phyloP scores from a whole-genome alignment of 345 rosid genomes.

The Hirschfeldia incana region DNA sequence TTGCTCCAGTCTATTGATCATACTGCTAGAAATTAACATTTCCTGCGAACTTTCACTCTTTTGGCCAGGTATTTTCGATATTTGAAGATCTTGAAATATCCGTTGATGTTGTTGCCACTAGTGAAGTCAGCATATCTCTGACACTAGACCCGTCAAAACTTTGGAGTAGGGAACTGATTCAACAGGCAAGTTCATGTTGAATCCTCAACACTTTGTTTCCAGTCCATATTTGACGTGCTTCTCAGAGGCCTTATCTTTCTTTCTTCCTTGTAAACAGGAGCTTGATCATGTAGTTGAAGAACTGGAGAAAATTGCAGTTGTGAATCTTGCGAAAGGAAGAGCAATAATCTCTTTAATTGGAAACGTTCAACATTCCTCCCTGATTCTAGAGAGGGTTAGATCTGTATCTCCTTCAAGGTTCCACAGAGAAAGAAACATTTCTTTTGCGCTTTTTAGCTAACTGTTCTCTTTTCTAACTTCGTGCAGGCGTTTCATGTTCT shows the following conservation, averaged over 20 bases:
- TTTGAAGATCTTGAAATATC: constrained; percentile 96
- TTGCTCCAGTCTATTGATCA: too few species aligned
- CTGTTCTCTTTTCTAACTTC: not conserved
- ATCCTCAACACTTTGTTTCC: not conserved
- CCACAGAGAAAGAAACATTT: not conserved
- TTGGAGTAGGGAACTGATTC: constrained; percentile 97
- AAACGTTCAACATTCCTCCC: constrained; percentile 85
- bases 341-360: constrained; percentile 95
- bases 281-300: constrained; percentile 98
- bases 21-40: too few species aligned
- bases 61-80: constrained; percentile 79
- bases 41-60: too few species aligned
- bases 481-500: constrained; percentile 85
- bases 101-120: constrained; percentile 98
- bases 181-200: constrained; percentile 72
- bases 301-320: constrained; percentile 93
- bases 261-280: constrained; percentile 54
- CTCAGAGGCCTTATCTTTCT: not conserved
- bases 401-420: constrained; percentile 21
- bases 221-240: not conserved
- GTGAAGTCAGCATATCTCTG: constrained; percentile 99
- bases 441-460: constrained; percentile 24
- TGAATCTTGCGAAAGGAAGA: constrained; percentile 80
- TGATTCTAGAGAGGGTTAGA: constrained; percentile 89
- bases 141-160: constrained; percentile 95